Conservation (phyloP, 2,329 filamentous ascomycete species). For the Aspergillus alliaceus region DNA sequence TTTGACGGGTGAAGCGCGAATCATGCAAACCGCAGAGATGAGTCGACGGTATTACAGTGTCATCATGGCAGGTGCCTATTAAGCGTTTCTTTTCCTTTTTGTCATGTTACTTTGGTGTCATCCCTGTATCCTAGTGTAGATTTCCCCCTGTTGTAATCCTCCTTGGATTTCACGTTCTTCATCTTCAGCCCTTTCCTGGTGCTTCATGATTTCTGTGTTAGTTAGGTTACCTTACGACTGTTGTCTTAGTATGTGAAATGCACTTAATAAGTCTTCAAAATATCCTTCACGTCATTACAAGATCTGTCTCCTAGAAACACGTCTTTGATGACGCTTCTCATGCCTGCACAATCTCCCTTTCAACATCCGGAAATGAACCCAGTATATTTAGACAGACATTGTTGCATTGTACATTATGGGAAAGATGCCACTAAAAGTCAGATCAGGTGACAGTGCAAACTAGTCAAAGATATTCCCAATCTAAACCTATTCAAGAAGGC, state of each 20-base stretch:
- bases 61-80: slow-evolving; percentile 55
- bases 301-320: too few species aligned
- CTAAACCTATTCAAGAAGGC: too few species aligned
- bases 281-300: too few species aligned
- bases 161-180: neutral
- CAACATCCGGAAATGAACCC: too few species aligned
- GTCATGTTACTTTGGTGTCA: neutral
- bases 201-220: neutral
- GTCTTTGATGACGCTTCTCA: too few species aligned
- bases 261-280: neutral
- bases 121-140: neutral
- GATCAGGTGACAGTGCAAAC: too few species aligned
- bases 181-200: neutral
- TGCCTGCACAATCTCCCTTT: too few species aligned
- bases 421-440: too few species aligned
- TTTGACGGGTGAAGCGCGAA: slow-evolving; percentile 69
- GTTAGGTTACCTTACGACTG: neutral
- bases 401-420: too few species aligned
- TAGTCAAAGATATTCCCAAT: too few species aligned
- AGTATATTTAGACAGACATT: too few species aligned
- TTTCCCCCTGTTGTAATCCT: neutral
- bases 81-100: slow-evolving; percentile 9
- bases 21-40: slow-evolving; percentile 69
- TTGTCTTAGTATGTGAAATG: slow-evolving; percentile 2
- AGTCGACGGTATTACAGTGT: slow-evolving; percentile 68